Base-by-base conservation (phyloP, 176 grass and related monocot species). In the Bromus sterilis region DNA sequence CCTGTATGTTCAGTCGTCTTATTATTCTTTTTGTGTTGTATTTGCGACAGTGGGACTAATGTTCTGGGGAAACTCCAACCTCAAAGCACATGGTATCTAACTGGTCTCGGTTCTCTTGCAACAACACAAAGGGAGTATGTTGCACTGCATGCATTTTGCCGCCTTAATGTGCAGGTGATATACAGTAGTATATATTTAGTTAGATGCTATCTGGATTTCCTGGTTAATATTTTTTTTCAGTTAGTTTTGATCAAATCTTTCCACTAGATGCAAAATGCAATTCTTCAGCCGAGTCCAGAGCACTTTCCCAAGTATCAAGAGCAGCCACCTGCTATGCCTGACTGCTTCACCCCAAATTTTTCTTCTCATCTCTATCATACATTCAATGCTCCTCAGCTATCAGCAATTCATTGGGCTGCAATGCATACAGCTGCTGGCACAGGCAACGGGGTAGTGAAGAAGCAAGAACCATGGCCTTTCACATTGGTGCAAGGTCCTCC, bases 391-490 rank as follows among this genome's bases (percentile, higher is more conserved):
- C 94, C 94, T 41, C 94, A 97, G 30, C 56, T 97, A 64, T 86
- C 91, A 30, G 94, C 87, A 49, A 97, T 97, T 73, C 94, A 97
- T 77, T 97, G 91, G 89, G 92, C 94, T 88, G 92, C 94, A 57
- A 97, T 83, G 42, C 91, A 94, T 84, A 94, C 91, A 79, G 91
- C 91, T 84, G 89, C 91, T 25, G 94, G 89, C 18, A 92, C 89
- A 57, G 88, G 80, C 85, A 92, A 83, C 87, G 89, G 82, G 29
- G 66, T 48, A 5, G 79, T 87, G 46, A 97, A 89, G 80, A 89
- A 88, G 81, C 94, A 97, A 94, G 91, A 97, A 74, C 94, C 85
- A 28, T 94, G 94, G 91, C 94, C 94, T 79, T 94, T 97, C 78
- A 97, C 94, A 8, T 86, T 97, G 33, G 94, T 97, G 64, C 94